Conservation (phyloP, 2,329 filamentous ascomycete genomes). For the Verticillium longisporum region DNA sequence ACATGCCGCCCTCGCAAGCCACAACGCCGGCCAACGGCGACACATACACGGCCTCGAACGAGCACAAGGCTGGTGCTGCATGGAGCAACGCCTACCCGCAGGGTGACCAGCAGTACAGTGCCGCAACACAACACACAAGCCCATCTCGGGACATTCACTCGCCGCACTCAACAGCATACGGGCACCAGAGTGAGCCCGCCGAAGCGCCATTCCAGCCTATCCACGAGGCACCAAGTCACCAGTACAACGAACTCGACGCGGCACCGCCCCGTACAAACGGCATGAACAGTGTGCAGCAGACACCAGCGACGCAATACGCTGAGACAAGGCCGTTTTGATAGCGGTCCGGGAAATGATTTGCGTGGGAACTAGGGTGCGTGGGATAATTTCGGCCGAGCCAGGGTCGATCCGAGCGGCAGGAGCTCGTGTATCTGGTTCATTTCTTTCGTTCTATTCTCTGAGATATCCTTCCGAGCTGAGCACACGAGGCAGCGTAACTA, state of each 20-base stretch:
- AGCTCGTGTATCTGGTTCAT: background rate
- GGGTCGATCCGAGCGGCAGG: background rate
- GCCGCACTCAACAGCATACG: background rate
- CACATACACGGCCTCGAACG: background rate
- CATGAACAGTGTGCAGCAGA: conserved; percentile 3
- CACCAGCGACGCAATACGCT: background rate
- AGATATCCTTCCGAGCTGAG: background rate
- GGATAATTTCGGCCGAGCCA: too few relatives aligned
- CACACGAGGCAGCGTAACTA: background rate
- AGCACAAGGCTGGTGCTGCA: background rate
- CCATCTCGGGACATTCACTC: background rate
- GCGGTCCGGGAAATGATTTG: background rate
- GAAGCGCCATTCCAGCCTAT: background rate
- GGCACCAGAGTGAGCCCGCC: background rate
- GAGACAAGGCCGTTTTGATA: background rate
- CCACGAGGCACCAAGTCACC: background rate
- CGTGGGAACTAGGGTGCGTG: too few relatives aligned
- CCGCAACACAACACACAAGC: background rate
- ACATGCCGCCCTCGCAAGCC: background rate
- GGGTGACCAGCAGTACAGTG: background rate
- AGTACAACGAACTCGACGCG: background rate
- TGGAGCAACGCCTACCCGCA: background rate
- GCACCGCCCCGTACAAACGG: background rate
- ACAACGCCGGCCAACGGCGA: background rate
- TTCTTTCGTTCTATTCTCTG: background rate